Evolutionary conservation across 2,329 filamentous ascomycete genomes (phyloP).

Genomic region (Thielaviopsis musarum): DNA sequence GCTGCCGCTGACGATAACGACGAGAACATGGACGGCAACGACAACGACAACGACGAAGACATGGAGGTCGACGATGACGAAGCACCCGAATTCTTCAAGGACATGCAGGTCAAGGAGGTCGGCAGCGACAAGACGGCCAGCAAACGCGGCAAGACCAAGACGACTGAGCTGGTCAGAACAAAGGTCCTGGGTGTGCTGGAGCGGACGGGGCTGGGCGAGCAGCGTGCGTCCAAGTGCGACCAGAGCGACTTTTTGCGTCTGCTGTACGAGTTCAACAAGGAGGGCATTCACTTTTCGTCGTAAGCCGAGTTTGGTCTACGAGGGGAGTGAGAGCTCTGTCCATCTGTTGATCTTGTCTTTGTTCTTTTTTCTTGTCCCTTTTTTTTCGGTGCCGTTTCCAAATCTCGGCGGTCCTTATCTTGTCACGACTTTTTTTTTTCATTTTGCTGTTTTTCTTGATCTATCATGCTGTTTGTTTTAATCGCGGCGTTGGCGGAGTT

Average conservation of each 20-base stretch:
- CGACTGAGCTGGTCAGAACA: conserved; percentile 63
- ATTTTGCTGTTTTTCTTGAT: not conserved
- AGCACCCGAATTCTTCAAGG: conserved; percentile 70
- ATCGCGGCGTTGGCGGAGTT: conserved; percentile 53
- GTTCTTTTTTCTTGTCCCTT: not conserved
- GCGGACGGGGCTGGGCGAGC: conserved; percentile 64
- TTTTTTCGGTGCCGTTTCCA: not conserved
- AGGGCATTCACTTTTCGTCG: conserved; percentile 71
- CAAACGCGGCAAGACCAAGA: conserved; percentile 61
- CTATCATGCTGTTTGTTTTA: conserved; percentile 26
- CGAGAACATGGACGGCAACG: conserved; percentile 25
- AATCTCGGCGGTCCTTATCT: not conserved
- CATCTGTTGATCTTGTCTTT: not conserved
- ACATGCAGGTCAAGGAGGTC: conserved; percentile 26
- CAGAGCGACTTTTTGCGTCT: conserved; percentile 82
- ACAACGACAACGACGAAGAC: conserved; percentile 24
- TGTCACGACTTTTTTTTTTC: not conserved
- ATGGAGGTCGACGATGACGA: conserved; percentile 49
- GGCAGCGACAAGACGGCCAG: conserved; percentile 41
- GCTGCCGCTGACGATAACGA: conserved; percentile 27
- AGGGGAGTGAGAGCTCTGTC: not conserved
- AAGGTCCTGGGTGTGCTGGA: conserved; percentile 80
- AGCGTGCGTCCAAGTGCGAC: conserved; percentile 71
- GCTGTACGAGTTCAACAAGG: conserved; percentile 68
- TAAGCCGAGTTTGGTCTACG: conserved; percentile 23